Percentiles rank a stretch among this genome's conserved stretches.
These are phyloP conservation scores for Lepidopterella palustris DNA, from an alignment of 495 filamentous ascomycete genomes.

Conservation along the genomic window DNA sequence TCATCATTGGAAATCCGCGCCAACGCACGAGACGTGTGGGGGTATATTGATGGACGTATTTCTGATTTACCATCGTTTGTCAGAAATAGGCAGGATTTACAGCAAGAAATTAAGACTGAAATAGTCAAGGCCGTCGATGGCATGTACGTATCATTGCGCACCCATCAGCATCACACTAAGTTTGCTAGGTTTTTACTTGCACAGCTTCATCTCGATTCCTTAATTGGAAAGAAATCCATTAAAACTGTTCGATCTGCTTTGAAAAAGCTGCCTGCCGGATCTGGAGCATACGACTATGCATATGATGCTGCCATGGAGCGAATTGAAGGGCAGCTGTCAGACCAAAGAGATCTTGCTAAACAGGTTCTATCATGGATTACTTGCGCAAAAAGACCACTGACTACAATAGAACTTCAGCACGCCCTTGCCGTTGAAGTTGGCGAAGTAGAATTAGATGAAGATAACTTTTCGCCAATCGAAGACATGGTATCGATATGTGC, in stretches of 20 bases:
- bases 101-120: conserved; percentile 30
- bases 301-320: conserved; percentile 43
- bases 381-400: conserved; percentile 38
- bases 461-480: conserved; percentile 36
- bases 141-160: conserved; percentile 37
- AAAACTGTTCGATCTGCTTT: background rate
- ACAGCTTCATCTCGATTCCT: conserved; percentile 3
- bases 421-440: conserved; percentile 40
- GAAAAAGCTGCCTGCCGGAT: background rate
- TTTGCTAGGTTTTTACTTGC: conserved; percentile 13
- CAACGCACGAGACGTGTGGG: conserved; percentile 32
- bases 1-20: conserved; percentile 38
- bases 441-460: conserved; percentile 33
- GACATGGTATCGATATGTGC: conserved; percentile 43
- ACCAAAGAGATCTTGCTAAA: conserved; percentile 31
- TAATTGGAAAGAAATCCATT: background rate
- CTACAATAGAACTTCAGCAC: conserved; percentile 42
- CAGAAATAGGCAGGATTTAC: conserved; percentile 19
- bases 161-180: background rate
- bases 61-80: conserved; percentile 25
- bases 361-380: conserved; percentile 44
- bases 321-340: conserved; percentile 35
- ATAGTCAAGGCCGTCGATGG: conserved; percentile 37
- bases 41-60: conserved; percentile 33
- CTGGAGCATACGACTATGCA: conserved; percentile 10